Evolutionary conservation across 2,329 filamentous ascomycete genomes (phyloP), one percentile per base, ranked within the genome.

Genomic region (Penicillium rolfsii): DNA sequence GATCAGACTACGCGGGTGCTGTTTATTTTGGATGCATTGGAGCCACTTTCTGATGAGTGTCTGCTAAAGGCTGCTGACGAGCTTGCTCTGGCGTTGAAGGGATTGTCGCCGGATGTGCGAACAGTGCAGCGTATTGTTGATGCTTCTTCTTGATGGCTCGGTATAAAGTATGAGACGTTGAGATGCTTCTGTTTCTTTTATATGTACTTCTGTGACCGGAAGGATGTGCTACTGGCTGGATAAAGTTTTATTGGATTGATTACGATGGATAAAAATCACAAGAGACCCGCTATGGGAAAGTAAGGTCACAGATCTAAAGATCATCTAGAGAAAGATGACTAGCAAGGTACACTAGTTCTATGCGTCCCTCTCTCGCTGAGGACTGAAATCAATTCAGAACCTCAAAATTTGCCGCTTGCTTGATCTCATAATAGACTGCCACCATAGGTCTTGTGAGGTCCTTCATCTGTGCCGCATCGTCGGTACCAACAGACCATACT

Each of bases 1-100:
- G 73, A 77, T 57, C 62, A 67, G 2, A 78, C 74, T 4, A 75
- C 70, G 6, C 68, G 68, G 30, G 75, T 74, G n/a, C 58, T 79
- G 1, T 65, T 65, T 38, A 65, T 66, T 48, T 41, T 66, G 22
- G 64, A 66, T 55, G 64, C 61, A n/a, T 49, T 66, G 38, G 48
- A 63, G 35, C 63, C 64, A 9, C 46, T 65, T 46, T 59, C 60
- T 0, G 30, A 60, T 30, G 57, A 60, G 33, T 50, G 33, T 30
- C 46, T 66, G 14, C 8, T 38, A 11, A 19, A 35, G 7, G 64
- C 63, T 56, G 63, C 64, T 9, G 61, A 65, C 26, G 64, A 66
- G 59, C 64, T 66, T 48, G 50, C 24, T 1, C 41, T 49, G 14
- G 50, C 52, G 11, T 53, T 65, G 33, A 57, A 58, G 30, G 1